Conservation (phyloP, 2,329 filamentous ascomycete species). For the Zopfia rhizophila region DNA sequence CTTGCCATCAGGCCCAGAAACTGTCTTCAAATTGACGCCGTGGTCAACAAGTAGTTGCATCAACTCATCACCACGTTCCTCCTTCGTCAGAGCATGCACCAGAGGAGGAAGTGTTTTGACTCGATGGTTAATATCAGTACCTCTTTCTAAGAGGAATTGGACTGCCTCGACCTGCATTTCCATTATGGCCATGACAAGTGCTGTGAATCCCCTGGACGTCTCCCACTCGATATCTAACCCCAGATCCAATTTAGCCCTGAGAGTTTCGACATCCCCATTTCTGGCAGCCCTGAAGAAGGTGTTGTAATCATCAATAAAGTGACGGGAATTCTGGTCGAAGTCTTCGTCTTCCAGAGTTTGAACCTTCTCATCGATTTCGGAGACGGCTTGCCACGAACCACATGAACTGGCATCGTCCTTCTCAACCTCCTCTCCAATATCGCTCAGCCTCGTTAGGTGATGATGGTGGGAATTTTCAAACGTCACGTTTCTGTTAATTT, state of each 20-base stretch:
- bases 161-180: conserved; percentile 19
- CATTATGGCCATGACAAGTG: conserved; percentile 26
- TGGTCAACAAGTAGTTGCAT: conserved; percentile 30
- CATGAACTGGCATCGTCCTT: neutral
- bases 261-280: conserved; percentile 16
- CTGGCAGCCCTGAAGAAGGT: conserved; percentile 18
- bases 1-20: conserved; percentile 18
- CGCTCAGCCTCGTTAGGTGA: conserved; percentile 6
- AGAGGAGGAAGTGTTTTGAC: conserved; percentile 15
- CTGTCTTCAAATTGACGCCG: conserved; percentile 23
- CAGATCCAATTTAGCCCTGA: conserved; percentile 14
- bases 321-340: too few species aligned
- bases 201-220: conserved; percentile 17
- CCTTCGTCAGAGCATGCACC: conserved; percentile 22
- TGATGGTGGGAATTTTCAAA: too few species aligned
- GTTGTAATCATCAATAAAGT: conserved; percentile 2
- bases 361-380: neutral
- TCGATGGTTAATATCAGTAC: conserved; percentile 22
- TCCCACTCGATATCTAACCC: conserved; percentile 21
- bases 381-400: neutral
- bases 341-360: neutral
- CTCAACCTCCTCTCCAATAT: conserved; percentile 6
- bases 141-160: conserved; percentile 24
- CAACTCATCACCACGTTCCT: conserved; percentile 15
- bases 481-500: too few species aligned